Conservation (phyloP, 2,329 filamentous ascomycete genomes). For the Aspergillus oerlinghausenensis region DNA sequence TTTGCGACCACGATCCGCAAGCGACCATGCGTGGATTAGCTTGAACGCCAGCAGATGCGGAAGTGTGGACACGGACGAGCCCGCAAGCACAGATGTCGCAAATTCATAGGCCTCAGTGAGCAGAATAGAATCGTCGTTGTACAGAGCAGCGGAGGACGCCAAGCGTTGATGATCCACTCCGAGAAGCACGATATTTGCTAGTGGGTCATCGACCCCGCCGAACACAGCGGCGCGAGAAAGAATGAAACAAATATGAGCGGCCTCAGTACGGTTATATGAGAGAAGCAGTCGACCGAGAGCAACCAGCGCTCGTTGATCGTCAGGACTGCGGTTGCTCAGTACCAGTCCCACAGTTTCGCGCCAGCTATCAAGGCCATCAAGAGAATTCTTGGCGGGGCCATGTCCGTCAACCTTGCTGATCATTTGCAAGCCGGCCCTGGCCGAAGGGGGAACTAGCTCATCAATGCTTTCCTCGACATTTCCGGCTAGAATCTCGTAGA, state of each 20-base stretch:
- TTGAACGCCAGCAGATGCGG: conserved; percentile 91
- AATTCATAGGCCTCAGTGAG: conserved; percentile 97
- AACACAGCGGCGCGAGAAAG: conserved; percentile 74
- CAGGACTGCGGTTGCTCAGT: conserved; percentile 77
- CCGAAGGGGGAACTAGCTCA: conserved; percentile 88
- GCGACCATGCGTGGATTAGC: conserved; percentile 74
- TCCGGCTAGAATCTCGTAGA: conserved; percentile 91
- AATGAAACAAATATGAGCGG: conserved; percentile 89
- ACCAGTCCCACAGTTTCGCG: conserved; percentile 82
- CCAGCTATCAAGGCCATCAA: conserved; percentile 90
- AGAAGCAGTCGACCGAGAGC: conserved; percentile 77
- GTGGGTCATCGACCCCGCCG: conserved; percentile 76
- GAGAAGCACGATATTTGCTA: conserved; percentile 73
- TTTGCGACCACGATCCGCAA: conserved; percentile 78
- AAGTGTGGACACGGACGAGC: conserved; percentile 53
- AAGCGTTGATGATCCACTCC: conserved; percentile 75
- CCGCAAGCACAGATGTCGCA: conserved; percentile 66
- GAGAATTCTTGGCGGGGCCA: conserved; percentile 63
- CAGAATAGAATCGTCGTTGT: conserved; percentile 80
- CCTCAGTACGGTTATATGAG: conserved; percentile 82
- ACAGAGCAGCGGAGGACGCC: conserved; percentile 62
- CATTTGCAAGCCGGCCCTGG: conserved; percentile 86
- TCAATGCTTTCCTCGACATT: conserved; percentile 94
- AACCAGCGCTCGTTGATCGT: conserved; percentile 72
- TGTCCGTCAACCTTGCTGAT: conserved; percentile 65